Evolutionary conservation across 2,329 filamentous ascomycete species (phyloP).

Genomic region (Diplocarpon mali): DNA sequence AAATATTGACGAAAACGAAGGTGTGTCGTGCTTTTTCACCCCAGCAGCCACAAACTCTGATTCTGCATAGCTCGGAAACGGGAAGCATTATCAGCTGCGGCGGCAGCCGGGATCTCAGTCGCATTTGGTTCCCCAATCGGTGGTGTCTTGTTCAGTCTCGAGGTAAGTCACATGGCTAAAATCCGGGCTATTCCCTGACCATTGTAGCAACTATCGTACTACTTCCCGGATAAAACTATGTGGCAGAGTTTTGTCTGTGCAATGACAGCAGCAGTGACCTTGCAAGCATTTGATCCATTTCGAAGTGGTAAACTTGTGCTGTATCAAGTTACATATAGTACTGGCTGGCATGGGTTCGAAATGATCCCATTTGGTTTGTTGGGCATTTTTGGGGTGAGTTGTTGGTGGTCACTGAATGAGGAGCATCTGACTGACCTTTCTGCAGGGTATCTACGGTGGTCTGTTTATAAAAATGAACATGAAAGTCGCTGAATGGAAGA

Average conservation of each 20-base stretch:
- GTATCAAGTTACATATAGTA: constrained; percentile 89
- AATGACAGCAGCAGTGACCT: constrained; percentile 92
- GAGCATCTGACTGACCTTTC: constrained; percentile 6
- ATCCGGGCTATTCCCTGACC: background rate
- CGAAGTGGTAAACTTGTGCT: constrained; percentile 90
- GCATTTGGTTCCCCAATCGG: constrained; percentile 64
- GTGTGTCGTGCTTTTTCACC: constrained; percentile 31
- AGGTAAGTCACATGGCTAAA: constrained; percentile 37
- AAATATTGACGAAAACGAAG: constrained; percentile 77
- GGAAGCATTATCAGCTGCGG: constrained; percentile 84
- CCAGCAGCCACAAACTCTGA: constrained; percentile 20
- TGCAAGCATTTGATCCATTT: constrained; percentile 90
- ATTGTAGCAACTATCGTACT: constrained; percentile 77
- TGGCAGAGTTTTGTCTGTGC: constrained; percentile 99
- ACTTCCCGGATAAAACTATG: constrained; percentile 99
- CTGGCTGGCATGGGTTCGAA: constrained; percentile 90
- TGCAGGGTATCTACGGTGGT: constrained; percentile 76
- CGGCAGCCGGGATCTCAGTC: constrained; percentile 51
- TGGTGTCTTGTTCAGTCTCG: constrained; percentile 90
- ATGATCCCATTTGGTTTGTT: constrained; percentile 78
- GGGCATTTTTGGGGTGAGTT: constrained; percentile 62
- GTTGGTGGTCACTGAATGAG: background rate
- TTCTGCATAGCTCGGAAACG: constrained; percentile 64
- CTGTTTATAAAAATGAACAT: constrained; percentile 95
- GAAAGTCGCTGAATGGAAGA: constrained; percentile 71